Evolutionary conservation across 495 filamentous ascomycete genomes (phyloP).

Genomic region (Melanomma pulvis-pyrius): DNA sequence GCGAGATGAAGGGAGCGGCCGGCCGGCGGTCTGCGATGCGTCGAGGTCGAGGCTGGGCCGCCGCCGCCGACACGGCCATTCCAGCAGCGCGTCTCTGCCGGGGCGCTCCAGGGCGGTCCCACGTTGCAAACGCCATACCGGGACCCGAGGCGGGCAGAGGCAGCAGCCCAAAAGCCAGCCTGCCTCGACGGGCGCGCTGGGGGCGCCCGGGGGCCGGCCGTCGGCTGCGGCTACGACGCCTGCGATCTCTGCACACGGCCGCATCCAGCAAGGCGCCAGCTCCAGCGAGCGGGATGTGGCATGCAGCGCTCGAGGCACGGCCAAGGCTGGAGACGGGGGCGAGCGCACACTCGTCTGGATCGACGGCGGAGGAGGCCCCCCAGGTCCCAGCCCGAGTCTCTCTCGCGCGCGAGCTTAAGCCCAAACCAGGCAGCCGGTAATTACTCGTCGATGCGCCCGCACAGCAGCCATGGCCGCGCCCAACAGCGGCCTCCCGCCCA

Average conservation of each 20-base stretch:
- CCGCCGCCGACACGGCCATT: neutral
- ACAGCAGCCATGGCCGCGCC: neutral
- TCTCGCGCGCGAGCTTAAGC: slow-evolving; percentile 29
- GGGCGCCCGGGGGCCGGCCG: slow-evolving; percentile 7
- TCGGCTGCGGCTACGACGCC: slow-evolving; percentile 29
- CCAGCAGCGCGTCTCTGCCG: slow-evolving; percentile 6
- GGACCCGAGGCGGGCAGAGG: slow-evolving; percentile 10
- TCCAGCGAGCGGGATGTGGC: slow-evolving; percentile 7
- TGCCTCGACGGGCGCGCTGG: slow-evolving; percentile 6
- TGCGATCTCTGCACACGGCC: neutral
- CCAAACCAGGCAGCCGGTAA: slow-evolving; percentile 39
- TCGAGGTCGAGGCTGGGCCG: neutral
- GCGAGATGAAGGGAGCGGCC: neutral
- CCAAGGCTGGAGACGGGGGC: slow-evolving; percentile 1
- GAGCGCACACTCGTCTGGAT: slow-evolving; percentile 26
- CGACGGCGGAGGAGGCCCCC: slow-evolving; percentile 31
- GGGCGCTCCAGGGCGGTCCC: slow-evolving; percentile 22
- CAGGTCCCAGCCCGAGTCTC: slow-evolving; percentile 18
- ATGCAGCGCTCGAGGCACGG: slow-evolving; percentile 1
- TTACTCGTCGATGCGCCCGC: slow-evolving; percentile 24
- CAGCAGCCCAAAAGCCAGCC: slow-evolving; percentile 16
- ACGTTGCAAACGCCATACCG: slow-evolving; percentile 25
- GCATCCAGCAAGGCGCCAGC: neutral
- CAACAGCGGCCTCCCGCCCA: slow-evolving; percentile 12
- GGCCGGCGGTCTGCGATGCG: neutral